phyloP scores from a whole-genome alignment of 371 early-diverging fungal genomes.

The Actinomortierella ambigua region DNA sequence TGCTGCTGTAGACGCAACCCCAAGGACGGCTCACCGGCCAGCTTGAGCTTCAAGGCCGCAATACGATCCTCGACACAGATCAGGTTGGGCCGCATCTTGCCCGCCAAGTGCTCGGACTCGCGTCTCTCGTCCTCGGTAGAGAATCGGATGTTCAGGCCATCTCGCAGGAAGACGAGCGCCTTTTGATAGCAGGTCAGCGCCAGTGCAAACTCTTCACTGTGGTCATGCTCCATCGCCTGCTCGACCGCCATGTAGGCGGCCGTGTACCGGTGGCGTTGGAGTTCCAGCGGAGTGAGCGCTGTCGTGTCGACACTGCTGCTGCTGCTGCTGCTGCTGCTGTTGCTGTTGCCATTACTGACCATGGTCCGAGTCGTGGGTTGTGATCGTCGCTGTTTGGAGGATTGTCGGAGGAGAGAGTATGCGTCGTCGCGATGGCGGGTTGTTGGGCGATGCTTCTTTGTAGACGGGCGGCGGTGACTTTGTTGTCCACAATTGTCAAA shows the following conservation, averaged over 20 bases:
- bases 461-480: no score
- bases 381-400: no score
- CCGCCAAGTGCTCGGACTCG: conserved; percentile 47
- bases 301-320: neutral
- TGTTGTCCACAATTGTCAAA: no score
- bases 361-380: neutral
- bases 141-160: conserved; percentile 39
- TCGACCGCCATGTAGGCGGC: conserved; percentile 32
- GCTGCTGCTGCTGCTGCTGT: neutral
- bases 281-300: conserved; percentile 8
- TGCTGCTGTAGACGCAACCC: neutral
- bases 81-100: conserved; percentile 51
- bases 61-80: conserved; percentile 47
- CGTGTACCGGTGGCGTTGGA: conserved; percentile 23
- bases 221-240: conserved; percentile 20
- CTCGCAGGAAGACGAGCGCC: conserved; percentile 21
- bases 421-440: no score
- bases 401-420: no score
- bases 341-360: neutral
- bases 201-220: conserved; percentile 11
- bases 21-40: neutral
- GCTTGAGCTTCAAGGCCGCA: conserved; percentile 13
- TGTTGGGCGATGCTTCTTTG: no score
- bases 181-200: conserved; percentile 23
- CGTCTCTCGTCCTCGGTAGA: conserved; percentile 23